Percentiles rank a stretch among this genome's conserved stretches.
phyloP scores from a whole-genome alignment of 2,329 filamentous ascomycete genomes.

The Drechslerella stenobrocha region DNA sequence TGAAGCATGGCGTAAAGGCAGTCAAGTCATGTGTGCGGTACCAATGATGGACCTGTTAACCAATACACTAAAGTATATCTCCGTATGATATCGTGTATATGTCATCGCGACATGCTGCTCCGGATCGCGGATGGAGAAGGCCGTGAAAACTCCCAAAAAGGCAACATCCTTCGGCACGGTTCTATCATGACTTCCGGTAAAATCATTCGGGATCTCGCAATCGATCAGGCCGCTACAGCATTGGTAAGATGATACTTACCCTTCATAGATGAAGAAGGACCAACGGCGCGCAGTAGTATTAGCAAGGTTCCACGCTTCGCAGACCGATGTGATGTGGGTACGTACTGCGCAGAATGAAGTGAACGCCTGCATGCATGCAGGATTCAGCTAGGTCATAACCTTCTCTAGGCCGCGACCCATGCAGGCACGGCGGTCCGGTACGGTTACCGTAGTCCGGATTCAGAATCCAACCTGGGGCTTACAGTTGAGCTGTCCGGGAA shows the following conservation, averaged over 20 bases:
- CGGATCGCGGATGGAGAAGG: no score
- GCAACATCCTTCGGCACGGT: background rate
- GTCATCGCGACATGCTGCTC: no score
- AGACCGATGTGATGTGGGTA: no score
- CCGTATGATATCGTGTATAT: no score
- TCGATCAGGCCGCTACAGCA: background rate
- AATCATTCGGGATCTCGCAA: background rate
- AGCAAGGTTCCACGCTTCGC: no score
- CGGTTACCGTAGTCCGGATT: conserved; percentile 31
- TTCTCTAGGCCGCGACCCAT: no score
- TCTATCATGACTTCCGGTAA: background rate
- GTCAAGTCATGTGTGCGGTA: no score
- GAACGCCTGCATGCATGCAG: background rate
- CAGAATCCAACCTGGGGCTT: conserved; percentile 6
- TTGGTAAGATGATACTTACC: background rate
- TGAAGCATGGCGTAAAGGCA: no score
- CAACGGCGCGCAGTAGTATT: no score
- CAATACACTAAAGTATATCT: no score
- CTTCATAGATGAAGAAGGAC: background rate
- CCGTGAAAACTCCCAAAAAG: no score
- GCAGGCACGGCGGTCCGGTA: conserved; percentile 47
- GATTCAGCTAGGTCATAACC: conserved; percentile 14
- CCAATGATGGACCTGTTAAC: no score
- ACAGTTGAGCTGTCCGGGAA: conserved; percentile 36
- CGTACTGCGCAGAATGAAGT: background rate